Evolutionary conservation across 345 rosid genomes (phyloP).

Genomic region (Rhizophora apiculata): DNA sequence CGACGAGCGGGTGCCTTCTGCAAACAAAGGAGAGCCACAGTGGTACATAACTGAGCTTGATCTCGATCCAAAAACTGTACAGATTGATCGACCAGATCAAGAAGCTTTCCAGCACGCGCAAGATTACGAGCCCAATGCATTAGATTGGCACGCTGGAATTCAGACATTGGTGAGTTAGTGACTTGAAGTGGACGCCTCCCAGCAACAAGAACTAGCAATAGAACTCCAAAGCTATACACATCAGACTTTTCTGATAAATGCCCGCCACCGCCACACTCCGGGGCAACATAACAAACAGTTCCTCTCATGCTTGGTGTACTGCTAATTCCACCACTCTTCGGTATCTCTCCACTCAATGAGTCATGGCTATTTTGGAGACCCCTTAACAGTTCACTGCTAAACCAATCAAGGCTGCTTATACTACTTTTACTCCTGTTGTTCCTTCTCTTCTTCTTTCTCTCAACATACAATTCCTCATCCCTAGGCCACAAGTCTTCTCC

Average conservation of each 20-base stretch:
- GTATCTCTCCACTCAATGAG: slow-evolving; percentile 58
- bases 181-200: slow-evolving; percentile 78
- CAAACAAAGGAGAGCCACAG: slow-evolving; percentile 64
- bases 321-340: slow-evolving; percentile 72
- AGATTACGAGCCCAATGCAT: slow-evolving; percentile 79
- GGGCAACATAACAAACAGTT: slow-evolving; percentile 76
- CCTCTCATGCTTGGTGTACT: slow-evolving; percentile 91
- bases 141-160: slow-evolving; percentile 77
- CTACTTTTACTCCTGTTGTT: slow-evolving; percentile 42
- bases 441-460: slow-evolving; percentile 43
- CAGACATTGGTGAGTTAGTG: slow-evolving; percentile 70
- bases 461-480: slow-evolving; percentile 38
- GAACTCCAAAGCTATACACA: slow-evolving; percentile 72
- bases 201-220: slow-evolving; percentile 60
- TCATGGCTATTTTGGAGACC: slow-evolving; percentile 54
- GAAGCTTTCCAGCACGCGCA: slow-evolving; percentile 57
- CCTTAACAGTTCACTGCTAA: slow-evolving; percentile 54
- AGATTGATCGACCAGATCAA: slow-evolving; percentile 64
- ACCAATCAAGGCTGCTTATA: slow-evolving; percentile 66
- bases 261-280: slow-evolving; percentile 76
- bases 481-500: slow-evolving; percentile 67
- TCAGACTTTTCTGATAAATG: slow-evolving; percentile 65
- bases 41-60: slow-evolving; percentile 64
- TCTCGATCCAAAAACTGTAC: slow-evolving; percentile 56
- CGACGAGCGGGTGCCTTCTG: slow-evolving; percentile 67